Evolutionary conservation across 768 basidiomycete genomes (phyloP), one percentile per base, ranked within the genome.

Genomic region (Podaxis sp.): DNA sequence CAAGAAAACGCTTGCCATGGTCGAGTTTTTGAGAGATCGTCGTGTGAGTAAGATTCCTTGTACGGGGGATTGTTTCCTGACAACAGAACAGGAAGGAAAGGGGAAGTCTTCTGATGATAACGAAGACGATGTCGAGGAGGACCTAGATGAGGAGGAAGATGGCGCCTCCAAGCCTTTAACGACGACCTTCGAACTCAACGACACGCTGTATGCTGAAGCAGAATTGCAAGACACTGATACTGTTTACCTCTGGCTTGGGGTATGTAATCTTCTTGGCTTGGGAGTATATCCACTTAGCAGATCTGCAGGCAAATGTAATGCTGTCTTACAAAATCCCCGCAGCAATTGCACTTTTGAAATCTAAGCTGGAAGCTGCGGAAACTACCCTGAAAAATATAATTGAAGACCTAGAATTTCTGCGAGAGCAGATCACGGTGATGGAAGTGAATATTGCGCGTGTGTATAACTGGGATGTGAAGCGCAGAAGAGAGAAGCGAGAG

Each of bases 401-500:
- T 48, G 93, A 96, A 69, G 97, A 99, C 72, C 80, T 97, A 22
- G 95, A 95, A 71, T 99, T 93, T 72, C 75, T 99, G 63, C 81
- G 94, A 57, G 97, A 99, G 71, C 97, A 99, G 74, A 81, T 95
- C 57, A 99, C 97, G 4, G 86, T 97, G 9, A 97, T 98, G 92
- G 96, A 99, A 71, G 87, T 88, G 42, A 99, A 99, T 71, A 95
- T 93, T 12, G 96, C 96, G 4, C 82, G 96, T 40, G 89, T 96
- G 57, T 98, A 96, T 72, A 99, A 99, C 71, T 96, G 92, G 90
- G 95, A 96, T 71, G 94, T 96, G 30, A 93, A 93, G 72, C 77
- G 88, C 67, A 79, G 94, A 72, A 77, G 92, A 72, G 88, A 88
- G 52, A 74, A 75, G 67, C 75, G 85, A 77, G 61, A 63, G 46